phyloP scores from a whole-genome alignment of 352 stramenopile species.

The Pythium biforme region DNA sequence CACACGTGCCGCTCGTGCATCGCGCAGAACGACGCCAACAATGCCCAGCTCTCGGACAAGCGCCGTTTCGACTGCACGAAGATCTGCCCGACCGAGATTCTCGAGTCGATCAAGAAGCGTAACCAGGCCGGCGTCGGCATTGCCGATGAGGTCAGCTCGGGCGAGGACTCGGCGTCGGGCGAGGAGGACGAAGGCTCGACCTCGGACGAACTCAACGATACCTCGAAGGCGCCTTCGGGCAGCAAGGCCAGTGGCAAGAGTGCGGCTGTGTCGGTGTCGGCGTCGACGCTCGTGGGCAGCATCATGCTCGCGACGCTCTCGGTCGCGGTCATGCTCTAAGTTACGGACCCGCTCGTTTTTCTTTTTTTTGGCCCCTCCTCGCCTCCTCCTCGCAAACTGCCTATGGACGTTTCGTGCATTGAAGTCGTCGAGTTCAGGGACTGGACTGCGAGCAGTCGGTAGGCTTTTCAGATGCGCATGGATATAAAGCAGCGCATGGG shows the following conservation, averaged over 20 bases:
- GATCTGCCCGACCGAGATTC: slow-evolving; percentile 65
- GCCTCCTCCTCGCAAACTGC: too few species aligned
- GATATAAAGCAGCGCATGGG: background rate
- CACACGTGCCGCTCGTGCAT: slow-evolving; percentile 84
- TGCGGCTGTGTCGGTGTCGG: slow-evolving; percentile 8
- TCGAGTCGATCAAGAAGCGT: slow-evolving; percentile 58
- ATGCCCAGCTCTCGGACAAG: slow-evolving; percentile 44
- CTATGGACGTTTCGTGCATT: too few species aligned
- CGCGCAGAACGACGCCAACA: slow-evolving; percentile 62
- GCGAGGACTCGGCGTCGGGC: slow-evolving; percentile 22
- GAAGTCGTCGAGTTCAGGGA: background rate
- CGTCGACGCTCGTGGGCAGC: slow-evolving; percentile 6
- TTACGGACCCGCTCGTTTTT: background rate
- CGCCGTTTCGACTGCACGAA: slow-evolving; percentile 76
- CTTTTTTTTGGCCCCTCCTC: too few species aligned
- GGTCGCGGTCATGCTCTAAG: slow-evolving; percentile 19
- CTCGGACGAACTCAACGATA: background rate
- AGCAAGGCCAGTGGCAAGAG: slow-evolving; percentile 4
- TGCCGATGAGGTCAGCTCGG: slow-evolving; percentile 46
- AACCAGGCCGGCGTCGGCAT: slow-evolving; percentile 59
- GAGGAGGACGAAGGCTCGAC: slow-evolving; percentile 14
- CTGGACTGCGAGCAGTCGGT: too few species aligned
- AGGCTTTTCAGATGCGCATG: background rate
- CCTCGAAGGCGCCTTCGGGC: slow-evolving; percentile 11
- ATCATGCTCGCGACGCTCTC: slow-evolving; percentile 22